Conservation (phyloP, 164 flowering plant genomes). For the Berberis thunbergii region DNA sequence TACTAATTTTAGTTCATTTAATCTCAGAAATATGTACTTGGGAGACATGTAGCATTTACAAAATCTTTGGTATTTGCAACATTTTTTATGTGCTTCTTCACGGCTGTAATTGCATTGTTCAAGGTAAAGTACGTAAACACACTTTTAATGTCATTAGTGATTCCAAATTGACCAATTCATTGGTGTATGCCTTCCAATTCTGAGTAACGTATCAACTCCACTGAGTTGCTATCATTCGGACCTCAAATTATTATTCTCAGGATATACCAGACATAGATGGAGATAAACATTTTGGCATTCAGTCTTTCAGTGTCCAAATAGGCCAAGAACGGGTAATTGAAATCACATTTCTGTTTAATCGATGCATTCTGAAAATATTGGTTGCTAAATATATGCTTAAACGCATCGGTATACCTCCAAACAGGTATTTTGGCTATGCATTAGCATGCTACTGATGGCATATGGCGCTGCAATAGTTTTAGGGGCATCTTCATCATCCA, state of each 20-base stretch:
- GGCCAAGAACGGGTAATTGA: conserved; percentile 36
- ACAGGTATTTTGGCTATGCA: conserved; percentile 53
- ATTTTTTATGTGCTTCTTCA: conserved; percentile 40
- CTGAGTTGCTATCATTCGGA: not conserved
- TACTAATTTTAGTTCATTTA: not conserved
- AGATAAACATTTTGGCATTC: conserved; percentile 43
- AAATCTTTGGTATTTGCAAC: conserved; percentile 33
- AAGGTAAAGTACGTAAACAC: conserved; percentile 23
- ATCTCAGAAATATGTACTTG: conserved; percentile 29
- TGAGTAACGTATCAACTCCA: no score
- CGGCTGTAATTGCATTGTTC: conserved; percentile 33
- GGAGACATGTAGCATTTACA: conserved; percentile 19
- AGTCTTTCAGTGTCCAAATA: conserved; percentile 35
- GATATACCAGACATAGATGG: conserved; percentile 57
- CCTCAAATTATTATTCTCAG: conserved; percentile 15
- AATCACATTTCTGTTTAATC: not conserved
- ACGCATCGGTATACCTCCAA: not conserved
- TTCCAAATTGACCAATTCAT: no score
- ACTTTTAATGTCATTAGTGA: no score
- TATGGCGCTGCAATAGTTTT: conserved; percentile 36
- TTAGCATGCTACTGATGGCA: conserved; percentile 29
- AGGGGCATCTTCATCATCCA: conserved; percentile 31
- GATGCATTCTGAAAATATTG: not conserved
- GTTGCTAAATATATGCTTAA: no score
- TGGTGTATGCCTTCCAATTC: no score